Evolutionary conservation across 1,284 basidiomycete species (phyloP), one percentile per base, ranked within the genome.

Genomic region (Somion occarium): DNA sequence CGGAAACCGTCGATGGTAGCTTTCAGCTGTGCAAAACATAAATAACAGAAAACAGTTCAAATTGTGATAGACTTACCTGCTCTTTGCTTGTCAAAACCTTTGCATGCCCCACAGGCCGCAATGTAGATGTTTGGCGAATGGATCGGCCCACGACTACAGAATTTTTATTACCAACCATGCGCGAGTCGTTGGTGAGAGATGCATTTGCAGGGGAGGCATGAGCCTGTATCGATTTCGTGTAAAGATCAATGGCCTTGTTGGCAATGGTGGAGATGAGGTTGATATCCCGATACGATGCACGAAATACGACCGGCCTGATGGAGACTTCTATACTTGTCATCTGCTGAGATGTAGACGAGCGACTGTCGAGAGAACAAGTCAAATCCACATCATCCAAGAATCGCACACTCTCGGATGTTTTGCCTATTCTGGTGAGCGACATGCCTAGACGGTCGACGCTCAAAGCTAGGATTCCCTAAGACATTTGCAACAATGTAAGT

Each of bases 321-420:
- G 81, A 76, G 22, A 96, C 67, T 64, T 98, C 93, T 53, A 98
- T 88, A 61, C 79, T 93, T 5, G 90, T 89, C 71, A 86, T 85
- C 59, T 90, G 85, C 49, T 91, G 85, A 2, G 77, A 78, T 1
- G 80, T 78, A 13, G 85, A 80, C n/a, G 82, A 77, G 3, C 90
- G 83, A 54, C 78, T 92, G 67, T 98, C 95, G 57, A 97, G 73
- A 5, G 93, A 88, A 43, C 98, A 74, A 0, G 93, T 91, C 45
- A 98, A 62, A 65, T 97, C 92, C 46, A 98, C 77, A 56, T 98
- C 91, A 67, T 99, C 97, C 58, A 99, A 74, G 71, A 99, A 93
- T 38, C 93, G 84, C 42, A 96, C 88, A 39, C 82, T 85, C 56
- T 99, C 96, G 2, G 84, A 76, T 38, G 82, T 77, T 55, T 81